phyloP scores from a whole-genome alignment of 306 rosid species.

The Argentina anserina region DNA sequence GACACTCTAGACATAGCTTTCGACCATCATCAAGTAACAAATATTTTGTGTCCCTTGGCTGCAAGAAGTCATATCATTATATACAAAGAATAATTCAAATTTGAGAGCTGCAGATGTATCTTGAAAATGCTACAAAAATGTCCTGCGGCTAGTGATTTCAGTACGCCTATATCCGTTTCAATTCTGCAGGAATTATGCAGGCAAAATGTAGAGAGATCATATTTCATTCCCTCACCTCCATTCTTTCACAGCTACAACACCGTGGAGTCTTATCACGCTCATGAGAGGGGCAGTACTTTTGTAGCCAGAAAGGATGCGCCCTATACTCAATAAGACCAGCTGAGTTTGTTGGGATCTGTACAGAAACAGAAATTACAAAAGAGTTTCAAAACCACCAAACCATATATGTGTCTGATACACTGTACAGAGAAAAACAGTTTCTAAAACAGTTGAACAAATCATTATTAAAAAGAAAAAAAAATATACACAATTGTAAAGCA shows the following conservation, averaged over 20 bases:
- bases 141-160: background rate
- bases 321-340: conserved; percentile 88
- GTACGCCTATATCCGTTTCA: background rate
- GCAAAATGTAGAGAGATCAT: conserved; percentile 1
- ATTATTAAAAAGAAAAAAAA: background rate
- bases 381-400: conserved; percentile 4
- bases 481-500: background rate
- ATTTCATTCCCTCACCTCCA: conserved; percentile 67
- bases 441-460: background rate
- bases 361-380: conserved; percentile 17
- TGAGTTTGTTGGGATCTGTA: conserved; percentile 88
- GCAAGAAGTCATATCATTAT: conserved; percentile 38
- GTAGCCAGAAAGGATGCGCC: conserved; percentile 96
- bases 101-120: background rate
- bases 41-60: conserved; percentile 78
- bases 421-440: background rate
- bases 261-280: conserved; percentile 92
- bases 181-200: background rate
- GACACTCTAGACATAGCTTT: conserved; percentile 90
- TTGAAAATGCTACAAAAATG: background rate
- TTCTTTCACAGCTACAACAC: conserved; percentile 99
- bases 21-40: conserved; percentile 93
- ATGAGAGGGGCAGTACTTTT: conserved; percentile 92
- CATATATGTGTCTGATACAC: background rate
- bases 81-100: conserved; percentile 11